Conservation (phyloP, 179 eudicot species). For the Camellia oleifera region DNA sequence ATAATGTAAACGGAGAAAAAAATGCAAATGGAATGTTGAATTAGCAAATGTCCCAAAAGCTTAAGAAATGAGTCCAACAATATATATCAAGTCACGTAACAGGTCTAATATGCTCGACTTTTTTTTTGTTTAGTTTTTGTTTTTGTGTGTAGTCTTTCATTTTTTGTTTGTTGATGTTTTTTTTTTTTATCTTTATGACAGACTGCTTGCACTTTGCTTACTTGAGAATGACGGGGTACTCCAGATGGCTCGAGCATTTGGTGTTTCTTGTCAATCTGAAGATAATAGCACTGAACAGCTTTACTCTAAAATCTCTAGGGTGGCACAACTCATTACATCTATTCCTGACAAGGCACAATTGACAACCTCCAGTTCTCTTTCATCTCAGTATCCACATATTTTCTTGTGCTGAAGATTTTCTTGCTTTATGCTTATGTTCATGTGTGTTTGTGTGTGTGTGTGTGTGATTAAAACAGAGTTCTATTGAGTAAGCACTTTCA, state of each 20-base stretch:
- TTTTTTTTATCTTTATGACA: neutral
- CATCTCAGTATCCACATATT: constrained; percentile 81
- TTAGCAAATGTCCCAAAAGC: too few species aligned
- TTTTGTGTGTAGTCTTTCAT: neutral
- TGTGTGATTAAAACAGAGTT: neutral
- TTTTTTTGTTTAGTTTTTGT: neutral
- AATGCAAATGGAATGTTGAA: too few species aligned
- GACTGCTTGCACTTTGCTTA: constrained; percentile 62
- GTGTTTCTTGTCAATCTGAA: constrained; percentile 31
- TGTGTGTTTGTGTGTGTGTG: neutral
- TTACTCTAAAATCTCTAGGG: constrained; percentile 41
- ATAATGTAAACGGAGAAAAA: too few species aligned
- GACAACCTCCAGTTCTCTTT: constrained; percentile 65
- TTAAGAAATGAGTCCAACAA: too few species aligned
- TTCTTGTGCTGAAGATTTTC: neutral
- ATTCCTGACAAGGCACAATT: constrained; percentile 79
- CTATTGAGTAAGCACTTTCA: neutral
- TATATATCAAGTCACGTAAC: too few species aligned
- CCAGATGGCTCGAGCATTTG: constrained; percentile 60
- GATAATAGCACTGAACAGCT: constrained; percentile 31
- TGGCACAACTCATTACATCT: constrained; percentile 82
- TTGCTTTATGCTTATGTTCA: neutral
- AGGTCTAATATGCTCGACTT: neutral
- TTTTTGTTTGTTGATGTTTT: constrained; percentile 9
- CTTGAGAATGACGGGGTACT: constrained; percentile 65